A percentile compares a stretch with the other conserved stretches of the same genome.
Conservation (phyloP, 805 yeast species). For the Candida golubevii region DNA sequence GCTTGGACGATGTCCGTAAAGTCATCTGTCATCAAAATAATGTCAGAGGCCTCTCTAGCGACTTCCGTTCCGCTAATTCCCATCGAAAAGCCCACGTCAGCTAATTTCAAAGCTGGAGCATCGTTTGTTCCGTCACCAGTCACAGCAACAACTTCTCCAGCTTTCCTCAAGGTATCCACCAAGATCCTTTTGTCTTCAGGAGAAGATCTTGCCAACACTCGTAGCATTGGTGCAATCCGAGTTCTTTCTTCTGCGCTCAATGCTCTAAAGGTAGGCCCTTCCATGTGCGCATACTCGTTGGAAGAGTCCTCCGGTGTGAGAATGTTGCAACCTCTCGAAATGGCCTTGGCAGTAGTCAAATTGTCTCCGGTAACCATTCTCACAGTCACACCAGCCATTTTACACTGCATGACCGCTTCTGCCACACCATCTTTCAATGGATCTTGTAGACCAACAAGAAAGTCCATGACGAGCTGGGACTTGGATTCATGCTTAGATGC, state of each 20-base stretch:
- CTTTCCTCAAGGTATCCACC: slow-evolving; percentile 71
- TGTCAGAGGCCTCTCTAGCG: slow-evolving; percentile 95
- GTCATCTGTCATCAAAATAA: slow-evolving; percentile 90
- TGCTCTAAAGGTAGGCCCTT: slow-evolving; percentile 85
- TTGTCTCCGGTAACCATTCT: slow-evolving; percentile 99
- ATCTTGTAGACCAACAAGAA: slow-evolving; percentile 89
- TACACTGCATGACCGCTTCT: slow-evolving; percentile 84
- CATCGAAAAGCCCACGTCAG: slow-evolving; percentile 98
- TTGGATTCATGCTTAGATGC: slow-evolving; percentile 24
- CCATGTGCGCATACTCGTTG: slow-evolving; percentile 68
- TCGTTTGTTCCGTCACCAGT: slow-evolving; percentile 99
- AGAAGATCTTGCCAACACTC: slow-evolving; percentile 88
- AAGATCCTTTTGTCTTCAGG: slow-evolving; percentile 92
- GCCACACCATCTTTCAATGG: slow-evolving; percentile 88
- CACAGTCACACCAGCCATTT: slow-evolving; percentile 87
- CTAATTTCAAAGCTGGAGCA: slow-evolving; percentile 94
- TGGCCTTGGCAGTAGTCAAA: slow-evolving; percentile 84
- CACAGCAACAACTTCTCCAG: slow-evolving; percentile 95
- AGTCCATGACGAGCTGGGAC: slow-evolving; percentile 32
- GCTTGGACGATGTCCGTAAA: slow-evolving; percentile 94
- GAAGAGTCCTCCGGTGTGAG: slow-evolving; percentile 47
- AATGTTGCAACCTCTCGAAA: slow-evolving; percentile 83
- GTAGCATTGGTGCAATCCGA: slow-evolving; percentile 63
- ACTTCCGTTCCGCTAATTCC: slow-evolving; percentile 98
- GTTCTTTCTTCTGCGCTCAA: slow-evolving; percentile 54